Percentiles rank a stretch among this genome's conserved stretches.
Evolutionary conservation across 495 filamentous ascomycete genomes (phyloP).

Genomic region (Pseudomonodictys pantanalensis): DNA sequence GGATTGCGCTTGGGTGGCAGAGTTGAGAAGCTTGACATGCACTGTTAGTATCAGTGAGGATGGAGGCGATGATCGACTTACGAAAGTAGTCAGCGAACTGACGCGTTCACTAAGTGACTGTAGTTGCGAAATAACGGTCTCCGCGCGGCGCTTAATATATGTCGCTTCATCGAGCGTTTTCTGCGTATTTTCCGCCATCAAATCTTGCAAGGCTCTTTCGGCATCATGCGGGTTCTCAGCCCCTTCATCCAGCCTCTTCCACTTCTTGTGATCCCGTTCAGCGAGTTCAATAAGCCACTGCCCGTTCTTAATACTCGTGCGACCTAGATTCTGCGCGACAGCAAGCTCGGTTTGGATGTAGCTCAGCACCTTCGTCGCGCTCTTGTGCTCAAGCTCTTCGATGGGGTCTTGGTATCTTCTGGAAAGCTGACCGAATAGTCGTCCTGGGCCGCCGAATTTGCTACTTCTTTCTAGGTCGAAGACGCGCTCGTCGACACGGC

Average conservation of each 20-base stretch:
- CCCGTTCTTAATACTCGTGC: neutral
- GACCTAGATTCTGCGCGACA: neutral
- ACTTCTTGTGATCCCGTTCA: neutral
- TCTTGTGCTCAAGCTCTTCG: neutral
- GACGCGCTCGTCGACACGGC: neutral
- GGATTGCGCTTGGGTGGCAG: neutral
- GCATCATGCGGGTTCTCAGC: neutral
- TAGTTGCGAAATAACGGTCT: neutral
- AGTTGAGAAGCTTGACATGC: neutral
- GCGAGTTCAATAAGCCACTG: neutral
- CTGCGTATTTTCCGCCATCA: neutral
- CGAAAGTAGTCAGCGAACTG: neutral
- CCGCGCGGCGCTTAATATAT: neutral
- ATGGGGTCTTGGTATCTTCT: neutral
- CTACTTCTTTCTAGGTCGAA: neutral
- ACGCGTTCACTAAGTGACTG: neutral
- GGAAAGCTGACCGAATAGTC: neutral
- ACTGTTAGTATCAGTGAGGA: neutral
- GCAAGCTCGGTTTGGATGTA: neutral
- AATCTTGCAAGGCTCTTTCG: neutral
- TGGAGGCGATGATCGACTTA: neutral
- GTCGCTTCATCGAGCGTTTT: neutral
- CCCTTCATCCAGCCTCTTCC: neutral
- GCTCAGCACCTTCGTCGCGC: neutral
- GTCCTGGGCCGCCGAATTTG: neutral